These are phyloP conservation scores for Fibroporia radiculosa DNA, from an alignment of 768 basidiomycete genomes.

Conservation along the genomic window DNA sequence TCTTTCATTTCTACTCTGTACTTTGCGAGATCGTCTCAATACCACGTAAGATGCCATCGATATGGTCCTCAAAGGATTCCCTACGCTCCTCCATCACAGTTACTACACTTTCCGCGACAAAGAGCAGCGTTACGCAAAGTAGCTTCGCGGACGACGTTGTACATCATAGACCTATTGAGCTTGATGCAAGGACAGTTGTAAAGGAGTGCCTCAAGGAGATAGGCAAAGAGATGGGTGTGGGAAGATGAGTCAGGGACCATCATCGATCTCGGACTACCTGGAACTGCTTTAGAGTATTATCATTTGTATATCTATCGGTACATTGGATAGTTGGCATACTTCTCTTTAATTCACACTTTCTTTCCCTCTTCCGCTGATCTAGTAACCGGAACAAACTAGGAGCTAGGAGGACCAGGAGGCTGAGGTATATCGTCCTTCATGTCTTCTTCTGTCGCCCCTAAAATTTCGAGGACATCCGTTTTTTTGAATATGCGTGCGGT, in stretches of 20 bases:
- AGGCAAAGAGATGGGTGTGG: conserved; percentile 67
- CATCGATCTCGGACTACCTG: too few relatives aligned
- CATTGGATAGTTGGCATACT: too few relatives aligned
- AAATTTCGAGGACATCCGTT: conserved; percentile 42
- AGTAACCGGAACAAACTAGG: not conserved
- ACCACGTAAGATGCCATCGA: conserved; percentile 56
- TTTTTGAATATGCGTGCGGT: conserved; percentile 62
- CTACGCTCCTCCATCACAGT: conserved; percentile 1
- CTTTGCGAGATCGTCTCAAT: conserved; percentile 75
- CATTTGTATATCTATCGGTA: too few relatives aligned
- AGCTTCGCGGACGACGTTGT: conserved; percentile 10
- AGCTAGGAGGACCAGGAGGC: conserved; percentile 12
- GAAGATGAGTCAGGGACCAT: conserved; percentile 15
- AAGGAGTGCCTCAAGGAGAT: conserved; percentile 60
- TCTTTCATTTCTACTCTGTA: conserved; percentile 82
- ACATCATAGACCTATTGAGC: conserved; percentile 32
- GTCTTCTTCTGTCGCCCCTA: conserved; percentile 57
- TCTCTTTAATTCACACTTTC: too few relatives aligned
- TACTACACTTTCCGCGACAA: not conserved
- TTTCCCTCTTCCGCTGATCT: too few relatives aligned
- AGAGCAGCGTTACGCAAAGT: not conserved
- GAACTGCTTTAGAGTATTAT: too few relatives aligned
- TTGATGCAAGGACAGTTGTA: conserved; percentile 62
- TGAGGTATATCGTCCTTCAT: conserved; percentile 23
- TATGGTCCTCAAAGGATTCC: conserved; percentile 42